Evolutionary conservation across 768 basidiomycete species (phyloP).

Genomic region (Coprinopsis sp.): DNA sequence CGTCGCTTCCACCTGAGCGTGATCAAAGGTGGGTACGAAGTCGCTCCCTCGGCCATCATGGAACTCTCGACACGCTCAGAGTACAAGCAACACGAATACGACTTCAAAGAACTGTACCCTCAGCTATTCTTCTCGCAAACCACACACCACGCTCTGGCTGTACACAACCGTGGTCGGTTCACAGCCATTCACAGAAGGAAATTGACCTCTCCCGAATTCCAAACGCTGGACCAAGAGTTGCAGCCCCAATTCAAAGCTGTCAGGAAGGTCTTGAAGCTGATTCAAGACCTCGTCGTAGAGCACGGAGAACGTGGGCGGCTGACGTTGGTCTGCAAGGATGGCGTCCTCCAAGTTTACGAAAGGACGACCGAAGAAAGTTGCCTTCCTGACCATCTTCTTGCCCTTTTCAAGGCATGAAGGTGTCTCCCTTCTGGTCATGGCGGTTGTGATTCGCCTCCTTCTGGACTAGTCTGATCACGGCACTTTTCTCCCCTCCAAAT

Average conservation of each 20-base stretch:
- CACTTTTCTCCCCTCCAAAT: too few species aligned
- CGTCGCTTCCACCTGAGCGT: slow-evolving; percentile 17
- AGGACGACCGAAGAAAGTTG: slow-evolving; percentile 38
- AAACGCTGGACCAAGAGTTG: slow-evolving; percentile 24
- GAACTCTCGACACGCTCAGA: slow-evolving; percentile 44
- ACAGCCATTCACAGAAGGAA: slow-evolving; percentile 43
- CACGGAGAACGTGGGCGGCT: slow-evolving; percentile 50
- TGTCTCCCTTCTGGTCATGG: neutral
- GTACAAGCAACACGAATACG: slow-evolving; percentile 23
- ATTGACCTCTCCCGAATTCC: slow-evolving; percentile 33
- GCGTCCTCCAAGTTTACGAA: slow-evolving; percentile 46
- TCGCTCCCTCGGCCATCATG: slow-evolving; percentile 40
- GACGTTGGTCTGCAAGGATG: slow-evolving; percentile 48
- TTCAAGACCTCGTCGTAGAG: slow-evolving; percentile 45
- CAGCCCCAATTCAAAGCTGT: slow-evolving; percentile 35
- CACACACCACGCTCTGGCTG: slow-evolving; percentile 51
- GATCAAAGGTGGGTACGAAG: slow-evolving; percentile 28
- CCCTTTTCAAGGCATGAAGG: slow-evolving; percentile 8
- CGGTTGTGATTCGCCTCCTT: neutral
- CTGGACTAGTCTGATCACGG: neutral
- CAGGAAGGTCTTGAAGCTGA: slow-evolving; percentile 34
- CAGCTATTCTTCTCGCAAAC: slow-evolving; percentile 72
- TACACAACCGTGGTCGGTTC: slow-evolving; percentile 55
- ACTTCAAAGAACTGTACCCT: slow-evolving; percentile 60
- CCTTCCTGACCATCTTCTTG: slow-evolving; percentile 41